These are phyloP conservation scores for Pseudogymnoascus sp. DNA, from an alignment of 2,329 filamentous ascomycete species.

Conservation along the genomic window DNA sequence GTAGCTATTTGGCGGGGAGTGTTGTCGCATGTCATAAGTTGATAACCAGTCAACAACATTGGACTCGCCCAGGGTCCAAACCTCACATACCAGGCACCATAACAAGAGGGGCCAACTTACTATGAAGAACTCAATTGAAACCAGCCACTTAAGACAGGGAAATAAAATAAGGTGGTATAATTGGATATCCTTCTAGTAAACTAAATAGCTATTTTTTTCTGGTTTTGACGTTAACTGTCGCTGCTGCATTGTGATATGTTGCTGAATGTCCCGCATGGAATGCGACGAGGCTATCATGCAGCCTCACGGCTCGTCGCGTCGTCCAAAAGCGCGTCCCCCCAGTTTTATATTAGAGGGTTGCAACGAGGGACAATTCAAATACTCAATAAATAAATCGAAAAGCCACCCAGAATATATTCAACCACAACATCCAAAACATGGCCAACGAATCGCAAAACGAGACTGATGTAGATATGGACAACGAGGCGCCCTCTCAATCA, in stretches of 20 bases:
- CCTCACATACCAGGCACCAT: background rate
- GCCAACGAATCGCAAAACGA: constrained; percentile 25
- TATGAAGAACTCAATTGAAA: background rate
- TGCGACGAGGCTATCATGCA: background rate
- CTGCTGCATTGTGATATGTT: background rate
- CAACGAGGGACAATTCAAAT: background rate
- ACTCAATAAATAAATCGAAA: background rate
- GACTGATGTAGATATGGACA: constrained; percentile 23
- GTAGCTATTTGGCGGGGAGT: constrained; percentile 4
- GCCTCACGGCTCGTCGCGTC: constrained; percentile 10
- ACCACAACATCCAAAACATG: constrained; percentile 24
- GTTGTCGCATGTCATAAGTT: constrained; percentile 1
- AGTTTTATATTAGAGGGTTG: background rate
- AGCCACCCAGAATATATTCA: background rate
- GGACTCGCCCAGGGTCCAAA: background rate
- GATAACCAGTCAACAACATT: background rate
- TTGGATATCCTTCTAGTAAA: background rate
- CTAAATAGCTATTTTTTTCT: background rate
- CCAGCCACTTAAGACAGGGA: background rate
- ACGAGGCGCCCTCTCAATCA: constrained; percentile 28
- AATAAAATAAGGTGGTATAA: background rate
- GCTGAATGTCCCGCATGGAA: background rate
- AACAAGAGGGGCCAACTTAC: background rate
- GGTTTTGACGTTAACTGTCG: background rate
- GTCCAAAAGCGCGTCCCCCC: constrained; percentile 10